Conservation (phyloP, 768 basidiomycete genomes). For the Lyophyllum shimeji region DNA sequence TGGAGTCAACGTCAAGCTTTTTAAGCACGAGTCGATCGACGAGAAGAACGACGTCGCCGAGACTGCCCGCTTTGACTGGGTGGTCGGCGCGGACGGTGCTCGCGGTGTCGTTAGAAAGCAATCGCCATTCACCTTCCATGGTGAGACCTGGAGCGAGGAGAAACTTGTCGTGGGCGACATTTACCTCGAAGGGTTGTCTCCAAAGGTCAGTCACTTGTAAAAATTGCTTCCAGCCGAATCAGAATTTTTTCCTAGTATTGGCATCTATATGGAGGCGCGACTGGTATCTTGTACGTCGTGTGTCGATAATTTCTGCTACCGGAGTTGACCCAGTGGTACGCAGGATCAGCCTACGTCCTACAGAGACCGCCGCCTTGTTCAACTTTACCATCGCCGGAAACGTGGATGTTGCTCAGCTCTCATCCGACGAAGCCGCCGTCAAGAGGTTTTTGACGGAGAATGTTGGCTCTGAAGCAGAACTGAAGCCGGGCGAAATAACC, state of each 20-base stretch:
- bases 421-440: conserved; percentile 31
- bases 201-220: conserved; percentile 29
- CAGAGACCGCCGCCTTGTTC: conserved; percentile 29
- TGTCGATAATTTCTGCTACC: background rate
- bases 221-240: background rate
- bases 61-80: conserved; percentile 29
- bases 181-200: conserved; percentile 36
- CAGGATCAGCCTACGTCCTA: conserved; percentile 32
- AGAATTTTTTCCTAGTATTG: conserved; percentile 31
- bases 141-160: conserved; percentile 35
- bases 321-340: background rate
- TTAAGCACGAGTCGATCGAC: conserved; percentile 20
- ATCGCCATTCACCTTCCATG: conserved; percentile 38
- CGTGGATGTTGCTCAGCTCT: conserved; percentile 19
- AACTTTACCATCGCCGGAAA: conserved; percentile 29
- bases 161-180: conserved; percentile 43
- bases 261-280: conserved; percentile 48
- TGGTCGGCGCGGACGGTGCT: conserved; percentile 47
- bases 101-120: conserved; percentile 41
- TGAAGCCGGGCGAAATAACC: conserved; percentile 25
- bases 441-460: conserved; percentile 20
- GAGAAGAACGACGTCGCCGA: conserved; percentile 24
- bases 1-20: conserved; percentile 34
- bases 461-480: conserved; percentile 19
- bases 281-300: conserved; percentile 28